A percentile compares a stretch with the other conserved stretches of the same genome.
Evolutionary conservation across 495 filamentous ascomycete species (phyloP).

Genomic region (Penicillium turbatum): DNA sequence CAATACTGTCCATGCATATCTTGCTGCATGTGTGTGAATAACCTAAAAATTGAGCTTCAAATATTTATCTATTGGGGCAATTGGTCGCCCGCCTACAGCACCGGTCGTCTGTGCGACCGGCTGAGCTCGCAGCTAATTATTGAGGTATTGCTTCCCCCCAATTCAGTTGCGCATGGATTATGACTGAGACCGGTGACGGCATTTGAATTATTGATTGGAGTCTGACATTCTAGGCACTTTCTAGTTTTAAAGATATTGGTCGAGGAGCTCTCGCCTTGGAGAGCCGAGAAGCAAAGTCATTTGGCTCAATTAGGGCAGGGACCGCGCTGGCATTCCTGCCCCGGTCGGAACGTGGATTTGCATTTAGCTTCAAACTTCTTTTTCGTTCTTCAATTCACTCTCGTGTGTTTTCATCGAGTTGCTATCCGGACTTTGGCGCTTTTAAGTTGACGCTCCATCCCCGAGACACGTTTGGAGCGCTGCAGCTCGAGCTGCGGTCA

Average conservation of each 20-base stretch:
- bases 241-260: too few species aligned
- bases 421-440: not conserved
- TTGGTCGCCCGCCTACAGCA: not conserved
- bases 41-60: not conserved
- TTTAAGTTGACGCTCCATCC: conserved; percentile 17
- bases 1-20: too few species aligned
- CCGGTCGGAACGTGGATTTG: not conserved
- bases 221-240: not conserved
- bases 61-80: too few species aligned
- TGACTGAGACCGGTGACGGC: not conserved
- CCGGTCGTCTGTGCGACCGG: conserved; percentile 11
- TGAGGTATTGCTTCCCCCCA: conserved; percentile 8
- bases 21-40: not conserved
- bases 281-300: not conserved
- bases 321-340: not conserved
- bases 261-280: not conserved
- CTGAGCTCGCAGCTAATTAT: conserved; percentile 6
- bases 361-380: not conserved
- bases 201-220: not conserved
- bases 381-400: not conserved
- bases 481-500: conserved; percentile 24
- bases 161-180: conserved; percentile 2
- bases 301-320: not conserved
- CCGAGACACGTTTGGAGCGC: conserved; percentile 25
- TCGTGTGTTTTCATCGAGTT: not conserved